Conservation (phyloP, 306 rosid genomes). For the Fagus crenata region DNA sequence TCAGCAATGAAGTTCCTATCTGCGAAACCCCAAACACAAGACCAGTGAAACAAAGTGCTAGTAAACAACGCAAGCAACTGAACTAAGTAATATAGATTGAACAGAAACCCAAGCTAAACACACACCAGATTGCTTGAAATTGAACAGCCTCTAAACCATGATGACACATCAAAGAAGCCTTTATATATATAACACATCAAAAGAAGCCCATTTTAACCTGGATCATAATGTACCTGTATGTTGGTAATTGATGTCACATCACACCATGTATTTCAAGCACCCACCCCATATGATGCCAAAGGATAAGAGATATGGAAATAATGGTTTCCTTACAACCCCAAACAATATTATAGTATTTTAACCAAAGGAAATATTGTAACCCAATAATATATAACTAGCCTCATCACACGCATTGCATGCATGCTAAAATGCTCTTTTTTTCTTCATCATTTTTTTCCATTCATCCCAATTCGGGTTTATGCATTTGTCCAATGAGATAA, state of each 20-base stretch:
- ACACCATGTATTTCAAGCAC: not conserved
- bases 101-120: not conserved
- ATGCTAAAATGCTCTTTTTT: too few relatives aligned
- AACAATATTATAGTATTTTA: not conserved
- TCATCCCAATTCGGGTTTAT: too few relatives aligned
- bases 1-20: too few relatives aligned
- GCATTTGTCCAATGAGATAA: too few relatives aligned
- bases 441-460: too few relatives aligned
- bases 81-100: not conserved
- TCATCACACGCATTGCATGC: too few relatives aligned
- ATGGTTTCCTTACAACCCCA: not conserved
- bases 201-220: not conserved
- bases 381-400: not conserved
- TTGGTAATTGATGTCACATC: not conserved
- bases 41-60: not conserved
- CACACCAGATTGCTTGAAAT: not conserved
- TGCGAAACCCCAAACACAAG: too few relatives aligned
- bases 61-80: too few relatives aligned
- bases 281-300: not conserved
- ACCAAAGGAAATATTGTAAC: not conserved
- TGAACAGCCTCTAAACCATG: not conserved
- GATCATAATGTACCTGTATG: not conserved
- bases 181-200: not conserved
- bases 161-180: not conserved
- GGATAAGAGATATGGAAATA: not conserved